Conservation (phyloP, 2,329 filamentous ascomycete genomes). For the Xenoacremonium recifei region DNA sequence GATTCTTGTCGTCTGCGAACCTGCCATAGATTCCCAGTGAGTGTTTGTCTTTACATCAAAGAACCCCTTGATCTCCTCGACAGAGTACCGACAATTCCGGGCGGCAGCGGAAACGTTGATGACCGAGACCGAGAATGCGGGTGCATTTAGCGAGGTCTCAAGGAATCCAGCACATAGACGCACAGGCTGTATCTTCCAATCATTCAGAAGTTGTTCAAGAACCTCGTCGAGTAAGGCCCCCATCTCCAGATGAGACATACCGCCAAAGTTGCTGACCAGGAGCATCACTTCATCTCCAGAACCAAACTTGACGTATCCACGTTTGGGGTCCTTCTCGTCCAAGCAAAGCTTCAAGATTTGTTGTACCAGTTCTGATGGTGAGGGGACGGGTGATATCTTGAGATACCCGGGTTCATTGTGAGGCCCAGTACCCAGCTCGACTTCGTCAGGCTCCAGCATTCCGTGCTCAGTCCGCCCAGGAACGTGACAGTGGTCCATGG, state of each 20-base stretch:
- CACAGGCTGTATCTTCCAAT: slow-evolving; percentile 49
- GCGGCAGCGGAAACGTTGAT: slow-evolving; percentile 56
- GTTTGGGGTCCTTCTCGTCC: slow-evolving; percentile 51
- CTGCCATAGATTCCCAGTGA: slow-evolving; percentile 51
- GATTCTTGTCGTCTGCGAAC: slow-evolving; percentile 38
- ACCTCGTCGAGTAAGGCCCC: slow-evolving; percentile 54
- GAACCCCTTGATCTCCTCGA: slow-evolving; percentile 57
- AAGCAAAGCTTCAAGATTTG: slow-evolving; percentile 60
- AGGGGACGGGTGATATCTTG: slow-evolving; percentile 52
- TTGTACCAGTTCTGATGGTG: slow-evolving; percentile 48
- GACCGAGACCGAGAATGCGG: slow-evolving; percentile 68
- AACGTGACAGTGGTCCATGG: slow-evolving; percentile 60
- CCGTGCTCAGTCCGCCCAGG: slow-evolving; percentile 50
- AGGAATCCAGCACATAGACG: slow-evolving; percentile 62
- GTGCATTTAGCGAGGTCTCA: slow-evolving; percentile 71
- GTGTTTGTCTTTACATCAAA: slow-evolving; percentile 64
- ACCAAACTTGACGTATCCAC: slow-evolving; percentile 48
- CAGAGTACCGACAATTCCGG: slow-evolving; percentile 42
- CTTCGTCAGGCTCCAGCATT: slow-evolving; percentile 47
- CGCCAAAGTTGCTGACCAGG: slow-evolving; percentile 59
- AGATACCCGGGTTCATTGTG: slow-evolving; percentile 65
- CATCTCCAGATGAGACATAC: slow-evolving; percentile 57
- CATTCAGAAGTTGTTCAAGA: slow-evolving; percentile 44
- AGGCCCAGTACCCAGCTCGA: slow-evolving; percentile 65
- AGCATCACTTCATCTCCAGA: slow-evolving; percentile 49